Evolutionary conservation across 768 basidiomycete species (phyloP).

Genomic region (Boletus rufocinnamomeus): DNA sequence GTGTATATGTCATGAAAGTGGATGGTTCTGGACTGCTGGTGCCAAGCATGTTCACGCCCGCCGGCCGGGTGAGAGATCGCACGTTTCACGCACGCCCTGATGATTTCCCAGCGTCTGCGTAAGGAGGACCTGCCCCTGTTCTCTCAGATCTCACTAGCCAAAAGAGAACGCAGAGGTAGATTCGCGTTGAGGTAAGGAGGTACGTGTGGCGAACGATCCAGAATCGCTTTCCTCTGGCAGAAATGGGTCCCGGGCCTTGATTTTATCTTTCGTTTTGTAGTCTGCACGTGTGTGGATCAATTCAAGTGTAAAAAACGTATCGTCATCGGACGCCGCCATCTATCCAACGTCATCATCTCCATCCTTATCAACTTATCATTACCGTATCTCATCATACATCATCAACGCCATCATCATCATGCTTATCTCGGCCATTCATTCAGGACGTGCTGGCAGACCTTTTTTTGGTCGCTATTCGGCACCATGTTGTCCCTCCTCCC

Average conservation of each 20-base stretch:
- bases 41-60: neutral
- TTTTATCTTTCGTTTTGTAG: neutral
- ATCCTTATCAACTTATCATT: neutral
- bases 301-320: neutral
- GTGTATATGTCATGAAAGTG: neutral
- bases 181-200: conserved; percentile 1
- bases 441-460: neutral
- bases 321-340: neutral
- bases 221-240: neutral
- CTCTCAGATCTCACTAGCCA: neutral
- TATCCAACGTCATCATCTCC: neutral
- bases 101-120: conserved; percentile 2
- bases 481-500: conserved; percentile 8
- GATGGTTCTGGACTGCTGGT: neutral
- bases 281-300: neutral
- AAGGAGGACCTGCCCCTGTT: neutral
- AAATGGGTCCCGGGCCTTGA: neutral
- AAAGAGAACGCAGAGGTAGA: neutral
- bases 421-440: conserved; percentile 20
- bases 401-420: conserved; percentile 10
- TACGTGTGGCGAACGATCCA: conserved; percentile 4
- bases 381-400: neutral
- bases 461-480: conserved; percentile 11
- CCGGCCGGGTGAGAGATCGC: neutral
- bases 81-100: neutral